Conservation (phyloP, 2,329 filamentous ascomycete species). For the Xenoacremonium recifei region DNA sequence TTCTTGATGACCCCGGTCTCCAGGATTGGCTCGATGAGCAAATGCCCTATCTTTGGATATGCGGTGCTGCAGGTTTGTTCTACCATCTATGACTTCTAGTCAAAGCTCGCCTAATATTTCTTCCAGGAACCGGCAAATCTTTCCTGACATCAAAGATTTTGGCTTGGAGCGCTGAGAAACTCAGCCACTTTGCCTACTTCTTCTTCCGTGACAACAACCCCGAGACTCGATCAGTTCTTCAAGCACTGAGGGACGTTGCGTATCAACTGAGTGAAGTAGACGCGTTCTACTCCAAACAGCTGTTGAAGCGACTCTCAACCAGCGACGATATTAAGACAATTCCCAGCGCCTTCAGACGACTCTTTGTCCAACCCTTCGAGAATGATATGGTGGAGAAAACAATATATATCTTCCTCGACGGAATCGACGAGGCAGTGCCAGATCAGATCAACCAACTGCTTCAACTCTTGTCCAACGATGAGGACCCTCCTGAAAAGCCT, state of each 20-base stretch:
- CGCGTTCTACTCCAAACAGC: constrained; percentile 41
- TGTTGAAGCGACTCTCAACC: constrained; percentile 33
- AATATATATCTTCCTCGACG: constrained; percentile 46
- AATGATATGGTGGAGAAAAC: constrained; percentile 31
- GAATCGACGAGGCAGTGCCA: constrained; percentile 43
- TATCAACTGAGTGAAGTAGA: constrained; percentile 47
- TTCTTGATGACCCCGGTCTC: constrained; percentile 38
- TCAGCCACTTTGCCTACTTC: constrained; percentile 41
- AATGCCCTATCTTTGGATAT: constrained; percentile 42
- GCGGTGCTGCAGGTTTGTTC: constrained; percentile 38
- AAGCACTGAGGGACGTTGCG: constrained; percentile 44
- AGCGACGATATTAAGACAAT: constrained; percentile 43
- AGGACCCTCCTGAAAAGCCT: constrained; percentile 16
- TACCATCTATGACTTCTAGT: not conserved
- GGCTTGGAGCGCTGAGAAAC: constrained; percentile 34
- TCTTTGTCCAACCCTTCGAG: constrained; percentile 39
- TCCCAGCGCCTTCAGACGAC: constrained; percentile 40
- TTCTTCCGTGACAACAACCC: constrained; percentile 49
- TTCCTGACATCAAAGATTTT: constrained; percentile 44
- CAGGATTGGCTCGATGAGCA: constrained; percentile 38
- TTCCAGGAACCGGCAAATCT: constrained; percentile 43
- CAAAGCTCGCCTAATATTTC: not conserved
- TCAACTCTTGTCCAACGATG: constrained; percentile 28
- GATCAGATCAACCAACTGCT: constrained; percentile 38
- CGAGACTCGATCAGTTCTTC: constrained; percentile 42